Evolutionary conservation across 306 rosid species (phyloP).

Genomic region (Malus sieversii): DNA sequence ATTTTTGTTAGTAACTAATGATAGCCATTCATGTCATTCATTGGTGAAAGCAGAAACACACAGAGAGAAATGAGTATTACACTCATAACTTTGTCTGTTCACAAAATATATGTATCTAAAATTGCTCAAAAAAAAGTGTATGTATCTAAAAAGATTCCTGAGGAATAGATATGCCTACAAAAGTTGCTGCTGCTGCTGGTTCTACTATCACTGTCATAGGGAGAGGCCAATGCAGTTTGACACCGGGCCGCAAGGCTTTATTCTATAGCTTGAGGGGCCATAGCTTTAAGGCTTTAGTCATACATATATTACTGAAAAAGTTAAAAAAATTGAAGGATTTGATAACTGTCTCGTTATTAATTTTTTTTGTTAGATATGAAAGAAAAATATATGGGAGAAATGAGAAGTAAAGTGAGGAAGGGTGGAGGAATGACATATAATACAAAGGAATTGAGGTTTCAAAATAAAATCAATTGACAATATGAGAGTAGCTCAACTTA

Average conservation of each 20-base stretch:
- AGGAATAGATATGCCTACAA: neutral
- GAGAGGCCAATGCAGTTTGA: neutral
- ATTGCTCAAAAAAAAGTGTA: neutral
- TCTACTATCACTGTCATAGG: neutral
- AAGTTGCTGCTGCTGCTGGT: neutral
- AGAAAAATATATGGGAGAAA: too few relatives aligned
- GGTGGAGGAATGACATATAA: too few relatives aligned
- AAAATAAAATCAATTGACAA: too few relatives aligned
- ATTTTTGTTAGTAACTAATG: neutral
- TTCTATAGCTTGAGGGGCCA: neutral
- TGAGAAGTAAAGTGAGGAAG: too few relatives aligned
- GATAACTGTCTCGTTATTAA: neutral
- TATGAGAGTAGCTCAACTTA: too few relatives aligned
- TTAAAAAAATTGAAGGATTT: too few relatives aligned
- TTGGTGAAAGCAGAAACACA: slow-evolving; percentile 1
- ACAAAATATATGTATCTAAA: neutral
- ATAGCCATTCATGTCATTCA: slow-evolving; percentile 8
- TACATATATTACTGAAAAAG: neutral
- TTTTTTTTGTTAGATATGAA: too few relatives aligned
- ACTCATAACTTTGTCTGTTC: neutral
- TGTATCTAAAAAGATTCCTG: neutral
- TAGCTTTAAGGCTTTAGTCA: too few relatives aligned
- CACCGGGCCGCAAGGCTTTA: slow-evolving; percentile 15
- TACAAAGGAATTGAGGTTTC: too few relatives aligned
- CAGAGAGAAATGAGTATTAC: neutral